Conservation (phyloP, 2,329 filamentous ascomycete genomes). For the Paraphoma sp. region DNA sequence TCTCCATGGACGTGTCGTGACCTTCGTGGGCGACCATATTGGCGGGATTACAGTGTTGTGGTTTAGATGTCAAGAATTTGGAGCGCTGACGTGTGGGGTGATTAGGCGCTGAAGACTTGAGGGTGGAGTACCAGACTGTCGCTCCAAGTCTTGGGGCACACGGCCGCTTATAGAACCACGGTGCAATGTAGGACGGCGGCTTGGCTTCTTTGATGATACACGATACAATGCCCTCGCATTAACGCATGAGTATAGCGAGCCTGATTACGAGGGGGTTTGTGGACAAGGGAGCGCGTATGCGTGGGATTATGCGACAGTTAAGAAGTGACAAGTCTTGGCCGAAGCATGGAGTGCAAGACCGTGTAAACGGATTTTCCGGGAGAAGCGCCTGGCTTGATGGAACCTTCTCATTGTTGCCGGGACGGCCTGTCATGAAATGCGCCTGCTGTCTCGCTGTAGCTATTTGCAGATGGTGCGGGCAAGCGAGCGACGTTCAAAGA, state of each 20-base stretch:
- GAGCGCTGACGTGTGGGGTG: not conserved
- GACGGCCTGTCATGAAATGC: conserved; percentile 6
- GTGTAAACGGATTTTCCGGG: conserved; percentile 10
- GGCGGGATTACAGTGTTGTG: conserved; percentile 4
- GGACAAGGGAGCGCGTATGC: conserved; percentile 29
- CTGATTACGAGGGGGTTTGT: conserved; percentile 19
- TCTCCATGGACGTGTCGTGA: conserved; percentile 30
- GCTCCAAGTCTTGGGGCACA: conserved; percentile 14
- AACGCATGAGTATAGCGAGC: conserved; percentile 28
- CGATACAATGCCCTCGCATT: conserved; percentile 26
- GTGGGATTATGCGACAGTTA: conserved; percentile 42
- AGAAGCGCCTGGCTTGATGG: not conserved
- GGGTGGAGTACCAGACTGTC: conserved; percentile 41
- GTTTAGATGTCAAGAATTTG: not conserved
- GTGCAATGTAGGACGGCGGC: conserved; percentile 13
- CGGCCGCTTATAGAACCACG: conserved; percentile 27
- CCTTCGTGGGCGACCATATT: conserved; percentile 44
- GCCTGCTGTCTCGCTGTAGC: conserved; percentile 6
- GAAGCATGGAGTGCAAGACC: conserved; percentile 39
- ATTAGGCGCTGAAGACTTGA: not conserved
- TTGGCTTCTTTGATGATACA: conserved; percentile 21
- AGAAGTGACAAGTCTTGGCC: conserved; percentile 37
- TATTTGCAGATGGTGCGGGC: conserved; percentile 1
- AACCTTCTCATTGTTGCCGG: conserved; percentile 1
- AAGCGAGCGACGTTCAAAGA: conserved; percentile 16